Evolutionary conservation across 2,329 filamentous ascomycete species (phyloP).

Genomic region (Colletotrichum tabaci): DNA sequence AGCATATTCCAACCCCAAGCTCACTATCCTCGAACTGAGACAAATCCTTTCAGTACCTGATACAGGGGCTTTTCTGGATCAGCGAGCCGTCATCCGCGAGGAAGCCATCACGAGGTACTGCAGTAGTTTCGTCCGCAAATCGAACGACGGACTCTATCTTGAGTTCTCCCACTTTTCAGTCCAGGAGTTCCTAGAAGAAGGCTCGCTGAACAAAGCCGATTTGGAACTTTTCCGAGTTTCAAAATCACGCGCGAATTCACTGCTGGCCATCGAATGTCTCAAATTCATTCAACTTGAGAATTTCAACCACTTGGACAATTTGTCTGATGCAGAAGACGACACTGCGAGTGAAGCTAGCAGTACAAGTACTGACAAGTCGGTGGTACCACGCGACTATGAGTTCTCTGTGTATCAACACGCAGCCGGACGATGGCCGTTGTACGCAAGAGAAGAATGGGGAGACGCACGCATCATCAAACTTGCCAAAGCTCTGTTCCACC

Average conservation of each 20-base stretch:
- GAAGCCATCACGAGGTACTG: not conserved
- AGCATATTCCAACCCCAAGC: fast-evolving
- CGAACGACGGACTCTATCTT: not conserved
- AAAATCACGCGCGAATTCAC: not conserved
- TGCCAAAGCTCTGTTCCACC: constrained; percentile 1
- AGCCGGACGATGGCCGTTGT: not conserved
- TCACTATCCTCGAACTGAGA: not conserved
- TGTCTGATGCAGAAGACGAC: too few relatives aligned
- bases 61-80: not conserved
- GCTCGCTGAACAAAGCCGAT: too few relatives aligned
- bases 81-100: not conserved
- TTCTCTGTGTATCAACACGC: not conserved
- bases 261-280: not conserved
- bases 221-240: not conserved
- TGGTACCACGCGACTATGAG: too few relatives aligned
- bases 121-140: constrained; percentile 6
- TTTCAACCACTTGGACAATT: too few relatives aligned
- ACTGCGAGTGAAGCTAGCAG: too few relatives aligned
- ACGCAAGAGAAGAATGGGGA: not conserved
- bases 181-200: constrained; percentile 1
- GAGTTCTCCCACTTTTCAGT: constrained; percentile 33
- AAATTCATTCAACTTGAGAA: not conserved
- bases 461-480: not conserved
- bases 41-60: not conserved
- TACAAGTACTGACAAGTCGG: too few relatives aligned